Evolutionary conservation across 2,329 filamentous ascomycete genomes (phyloP).

Genomic region (Monosporascus ibericus): DNA sequence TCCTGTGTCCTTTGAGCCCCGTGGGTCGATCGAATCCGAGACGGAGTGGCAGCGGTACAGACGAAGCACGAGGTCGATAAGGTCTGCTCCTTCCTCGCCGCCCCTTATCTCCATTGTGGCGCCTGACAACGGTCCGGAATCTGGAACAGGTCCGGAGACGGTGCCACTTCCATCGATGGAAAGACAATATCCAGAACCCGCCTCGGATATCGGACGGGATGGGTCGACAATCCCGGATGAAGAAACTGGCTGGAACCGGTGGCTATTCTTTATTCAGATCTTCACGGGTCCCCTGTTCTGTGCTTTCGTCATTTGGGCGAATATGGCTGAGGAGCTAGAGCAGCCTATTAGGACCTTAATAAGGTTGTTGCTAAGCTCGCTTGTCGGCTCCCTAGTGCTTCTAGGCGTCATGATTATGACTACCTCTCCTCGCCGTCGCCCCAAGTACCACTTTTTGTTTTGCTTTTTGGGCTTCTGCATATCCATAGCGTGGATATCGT

Average conservation of each 20-base stretch:
- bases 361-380: conserved; percentile 53
- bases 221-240: conserved; percentile 26
- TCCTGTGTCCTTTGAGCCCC: conserved; percentile 29
- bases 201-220: conserved; percentile 20
- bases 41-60: conserved; percentile 56
- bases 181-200: conserved; percentile 15
- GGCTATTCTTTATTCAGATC: conserved; percentile 79
- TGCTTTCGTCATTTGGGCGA: conserved; percentile 68
- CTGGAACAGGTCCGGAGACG: conserved; percentile 3
- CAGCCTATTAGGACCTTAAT: conserved; percentile 46
- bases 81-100: conserved; percentile 24
- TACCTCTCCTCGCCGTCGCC: conserved; percentile 61
- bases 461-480: conserved; percentile 90
- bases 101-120: conserved; percentile 21
- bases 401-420: conserved; percentile 61
- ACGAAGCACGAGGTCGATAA: conserved; percentile 35
- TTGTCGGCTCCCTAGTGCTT: conserved; percentile 62
- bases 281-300: conserved; percentile 85
- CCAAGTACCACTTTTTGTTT: conserved; percentile 69
- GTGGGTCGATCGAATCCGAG: conserved; percentile 32
- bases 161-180: conserved; percentile 9
- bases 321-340: conserved; percentile 53
- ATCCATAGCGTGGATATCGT: conserved; percentile 92
- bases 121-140: conserved; percentile 5
- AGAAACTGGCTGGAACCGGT: conserved; percentile 73